Evolutionary conservation across 2,329 filamentous ascomycete genomes (phyloP).

Genomic region (Aspergillus aculeatinus): DNA sequence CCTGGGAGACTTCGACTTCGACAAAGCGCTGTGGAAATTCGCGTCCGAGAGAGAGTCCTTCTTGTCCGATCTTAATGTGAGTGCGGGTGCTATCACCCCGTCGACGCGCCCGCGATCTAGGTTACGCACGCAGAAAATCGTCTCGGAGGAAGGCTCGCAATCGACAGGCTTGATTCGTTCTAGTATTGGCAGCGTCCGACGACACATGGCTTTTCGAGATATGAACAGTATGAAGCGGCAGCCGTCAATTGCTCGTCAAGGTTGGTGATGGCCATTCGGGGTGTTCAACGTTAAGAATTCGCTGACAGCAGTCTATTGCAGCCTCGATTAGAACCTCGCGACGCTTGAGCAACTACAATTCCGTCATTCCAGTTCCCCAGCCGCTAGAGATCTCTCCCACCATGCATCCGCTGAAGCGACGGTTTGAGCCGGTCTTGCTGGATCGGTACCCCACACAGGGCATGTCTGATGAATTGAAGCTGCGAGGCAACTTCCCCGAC

Average conservation of each 20-base stretch:
- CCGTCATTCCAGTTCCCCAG: conserved; percentile 90
- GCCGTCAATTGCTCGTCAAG: conserved; percentile 70
- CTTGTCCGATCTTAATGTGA: conserved; percentile 86
- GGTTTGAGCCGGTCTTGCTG: conserved; percentile 93
- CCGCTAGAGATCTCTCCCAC: conserved; percentile 84
- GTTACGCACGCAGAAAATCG: conserved; percentile 77
- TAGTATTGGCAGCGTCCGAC: conserved; percentile 79
- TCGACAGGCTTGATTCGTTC: conserved; percentile 51
- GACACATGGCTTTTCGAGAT: conserved; percentile 88
- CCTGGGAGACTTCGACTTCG: conserved; percentile 81
- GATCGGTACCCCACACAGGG: conserved; percentile 88
- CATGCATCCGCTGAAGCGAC: conserved; percentile 92
- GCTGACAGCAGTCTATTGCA: conserved; percentile 32
- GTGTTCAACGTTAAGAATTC: background rate
- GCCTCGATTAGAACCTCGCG: conserved; percentile 77
- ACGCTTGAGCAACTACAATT: conserved; percentile 95
- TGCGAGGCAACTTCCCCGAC: conserved; percentile 85
- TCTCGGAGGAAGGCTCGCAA: conserved; percentile 64
- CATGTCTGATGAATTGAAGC: conserved; percentile 74
- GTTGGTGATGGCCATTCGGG: conserved; percentile 50
- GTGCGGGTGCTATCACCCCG: conserved; percentile 74
- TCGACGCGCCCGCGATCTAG: conserved; percentile 68
- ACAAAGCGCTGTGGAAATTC: conserved; percentile 89
- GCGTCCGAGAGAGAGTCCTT: conserved; percentile 93
- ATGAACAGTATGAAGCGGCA: conserved; percentile 94